Evolutionary conservation across 2,329 filamentous ascomycete genomes (phyloP), one percentile per base, ranked within the genome.

Genomic region (Penicillium paneum): DNA sequence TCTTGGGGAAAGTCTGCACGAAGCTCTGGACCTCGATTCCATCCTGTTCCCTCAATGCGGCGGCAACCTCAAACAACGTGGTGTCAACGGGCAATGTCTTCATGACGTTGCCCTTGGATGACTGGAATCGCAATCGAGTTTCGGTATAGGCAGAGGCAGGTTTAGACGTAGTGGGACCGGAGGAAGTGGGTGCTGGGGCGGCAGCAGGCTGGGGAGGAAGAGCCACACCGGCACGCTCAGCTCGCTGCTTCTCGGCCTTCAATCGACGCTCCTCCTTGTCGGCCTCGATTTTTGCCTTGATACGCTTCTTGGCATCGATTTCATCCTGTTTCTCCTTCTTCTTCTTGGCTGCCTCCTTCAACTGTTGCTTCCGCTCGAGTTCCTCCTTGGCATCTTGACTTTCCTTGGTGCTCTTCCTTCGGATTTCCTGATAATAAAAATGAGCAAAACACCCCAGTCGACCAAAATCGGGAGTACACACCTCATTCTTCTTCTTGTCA

Each of bases 221-320:
- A 24, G 82, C 75, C 3, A 83, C 80, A n/a, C 93, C 92, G 63
- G 91, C 90, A n/a, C 93, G 83, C 52, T 85, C 84, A 0, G 92
- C 92, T 76, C 93, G 96, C 64, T 91, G 89, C 54, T 85, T 80
- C 67, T 96, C 94, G 3, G 90, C 87, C 72, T 94, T 96, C 61
- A 88, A 82, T 60, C 89, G 86, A 50, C 94, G 86, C 67, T 93
- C 91, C 64, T 90, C 89, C 79, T 95, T 97, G 77, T 97, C 92
- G 13, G 89, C 92, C 64, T 94, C 92, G 61, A 99, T 96, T 81
- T 92, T 92, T 53, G 91, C 92, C 76, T 91, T 88, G 72, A 97
- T 93, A 34, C 89, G 85, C 74, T 88, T 90, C 79, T 93, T 94
- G 11, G 91, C 93, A 40, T 91, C 90, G 8, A 88, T 73, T 49